A percentile compares a stretch with the other conserved stretches of the same genome.
Evolutionary conservation across 352 stramenopile genomes (phyloP).

Genomic region (Globisporangium rhizosaccharum): DNA sequence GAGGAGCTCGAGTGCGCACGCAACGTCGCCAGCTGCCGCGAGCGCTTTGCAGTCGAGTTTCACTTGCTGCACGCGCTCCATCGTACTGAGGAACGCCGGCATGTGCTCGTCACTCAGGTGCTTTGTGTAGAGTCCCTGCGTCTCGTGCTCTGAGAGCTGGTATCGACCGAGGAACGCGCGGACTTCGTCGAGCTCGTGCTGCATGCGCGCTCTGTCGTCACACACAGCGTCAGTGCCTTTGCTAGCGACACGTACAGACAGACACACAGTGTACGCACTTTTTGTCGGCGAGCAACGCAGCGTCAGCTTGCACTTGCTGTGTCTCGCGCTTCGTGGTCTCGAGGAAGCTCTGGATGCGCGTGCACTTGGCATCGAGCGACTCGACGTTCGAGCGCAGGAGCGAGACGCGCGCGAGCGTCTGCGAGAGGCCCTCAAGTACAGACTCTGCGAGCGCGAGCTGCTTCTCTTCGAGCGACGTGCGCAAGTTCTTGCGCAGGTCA

Average conservation of each 20-base stretch:
- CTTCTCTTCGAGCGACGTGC: slow-evolving; percentile 40
- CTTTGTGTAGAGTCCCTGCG: slow-evolving; percentile 41
- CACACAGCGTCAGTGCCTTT: slow-evolving; percentile 6
- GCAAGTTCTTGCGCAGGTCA: slow-evolving; percentile 39
- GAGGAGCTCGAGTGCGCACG: slow-evolving; percentile 78
- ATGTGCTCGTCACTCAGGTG: slow-evolving; percentile 39
- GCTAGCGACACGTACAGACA: slow-evolving; percentile 4
- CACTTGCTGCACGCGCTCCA: slow-evolving; percentile 69
- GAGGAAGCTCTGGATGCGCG: slow-evolving; percentile 42
- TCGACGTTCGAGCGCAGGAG: slow-evolving; percentile 33
- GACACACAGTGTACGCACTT: slow-evolving; percentile 22
- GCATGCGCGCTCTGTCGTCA: slow-evolving; percentile 31
- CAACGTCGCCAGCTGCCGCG: slow-evolving; percentile 32
- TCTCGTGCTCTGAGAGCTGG: slow-evolving; percentile 64
- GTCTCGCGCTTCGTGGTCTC: slow-evolving; percentile 60
- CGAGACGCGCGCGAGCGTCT: slow-evolving; percentile 37
- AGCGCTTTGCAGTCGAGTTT: slow-evolving; percentile 66
- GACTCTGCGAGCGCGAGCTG: slow-evolving; percentile 46
- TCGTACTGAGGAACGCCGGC: slow-evolving; percentile 53
- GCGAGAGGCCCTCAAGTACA: slow-evolving; percentile 31
- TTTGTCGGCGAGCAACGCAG: slow-evolving; percentile 29
- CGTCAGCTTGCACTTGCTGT: slow-evolving; percentile 58
- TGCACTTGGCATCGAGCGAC: slow-evolving; percentile 41
- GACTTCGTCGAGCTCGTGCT: slow-evolving; percentile 42
- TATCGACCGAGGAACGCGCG: slow-evolving; percentile 64